Evolutionary conservation across 108 stramenopile species (phyloP).

Genomic region (Craspedostauros australis): DNA sequence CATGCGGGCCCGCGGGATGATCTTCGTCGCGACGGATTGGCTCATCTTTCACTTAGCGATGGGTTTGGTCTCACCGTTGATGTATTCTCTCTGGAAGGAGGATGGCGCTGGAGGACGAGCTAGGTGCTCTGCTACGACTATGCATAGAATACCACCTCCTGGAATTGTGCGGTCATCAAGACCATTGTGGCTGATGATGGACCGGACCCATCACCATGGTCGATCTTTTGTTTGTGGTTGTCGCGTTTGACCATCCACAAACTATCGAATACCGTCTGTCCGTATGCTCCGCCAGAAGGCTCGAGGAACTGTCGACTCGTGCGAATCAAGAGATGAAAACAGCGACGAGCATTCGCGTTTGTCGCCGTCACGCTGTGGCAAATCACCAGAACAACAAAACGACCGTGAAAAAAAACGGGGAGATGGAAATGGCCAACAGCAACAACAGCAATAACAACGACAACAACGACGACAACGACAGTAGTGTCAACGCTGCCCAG

Average conservation of each 20-base stretch:
- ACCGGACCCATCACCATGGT: not conserved
- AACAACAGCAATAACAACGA: not conserved
- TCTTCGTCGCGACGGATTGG: constrained; percentile 24
- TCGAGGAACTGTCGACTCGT: too few species aligned
- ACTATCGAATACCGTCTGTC: too few species aligned
- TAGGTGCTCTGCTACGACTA: not conserved
- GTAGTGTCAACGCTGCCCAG: not conserved
- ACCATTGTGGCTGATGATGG: not conserved
- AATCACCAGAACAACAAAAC: too few species aligned
- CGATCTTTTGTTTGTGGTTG: too few species aligned
- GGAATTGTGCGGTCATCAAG: not conserved
- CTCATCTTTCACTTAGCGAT: constrained; percentile 12
- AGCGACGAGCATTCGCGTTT: too few species aligned
- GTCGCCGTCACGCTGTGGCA: too few species aligned
- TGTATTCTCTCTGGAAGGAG: not conserved
- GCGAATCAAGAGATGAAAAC: too few species aligned
- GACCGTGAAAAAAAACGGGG: not conserved
- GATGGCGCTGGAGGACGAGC: not conserved
- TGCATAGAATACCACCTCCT: not conserved
- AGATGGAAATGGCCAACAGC: not conserved
- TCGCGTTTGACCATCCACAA: too few species aligned
- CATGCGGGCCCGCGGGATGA: constrained; percentile 17
- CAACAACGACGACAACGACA: not conserved
- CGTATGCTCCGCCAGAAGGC: too few species aligned
- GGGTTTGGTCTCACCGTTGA: not conserved